Conservation (phyloP, 2,329 filamentous ascomycete genomes). For the Didymosphaeria variabile region DNA sequence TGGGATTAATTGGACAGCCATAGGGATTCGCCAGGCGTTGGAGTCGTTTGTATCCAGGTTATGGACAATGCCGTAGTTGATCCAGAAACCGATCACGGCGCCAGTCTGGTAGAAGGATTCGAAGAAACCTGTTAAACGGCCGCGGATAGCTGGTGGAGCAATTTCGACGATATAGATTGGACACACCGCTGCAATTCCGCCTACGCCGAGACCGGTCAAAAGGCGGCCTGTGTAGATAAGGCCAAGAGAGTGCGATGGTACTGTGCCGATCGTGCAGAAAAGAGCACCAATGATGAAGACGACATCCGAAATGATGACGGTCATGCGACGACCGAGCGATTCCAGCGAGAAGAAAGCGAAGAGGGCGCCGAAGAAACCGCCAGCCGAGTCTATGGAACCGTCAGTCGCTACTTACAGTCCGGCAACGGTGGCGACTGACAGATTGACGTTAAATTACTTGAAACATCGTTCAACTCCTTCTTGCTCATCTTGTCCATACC, state of each 20-base stretch:
- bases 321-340: background rate
- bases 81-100: conserved; percentile 66
- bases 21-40: conserved; percentile 58
- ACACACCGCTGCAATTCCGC: background rate
- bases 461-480: conserved; percentile 50
- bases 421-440: conserved; percentile 26
- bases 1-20: conserved; percentile 73
- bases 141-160: conserved; percentile 53
- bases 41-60: conserved; percentile 32
- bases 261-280: conserved; percentile 31
- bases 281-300: conserved; percentile 32
- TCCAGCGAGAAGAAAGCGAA: background rate
- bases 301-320: background rate
- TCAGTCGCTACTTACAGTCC: background rate
- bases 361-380: conserved; percentile 7
- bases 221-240: conserved; percentile 4
- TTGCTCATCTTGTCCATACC: conserved; percentile 44
- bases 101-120: conserved; percentile 63
- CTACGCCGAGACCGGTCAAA: background rate
- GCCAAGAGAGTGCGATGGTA: background rate
- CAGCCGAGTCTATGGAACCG: conserved; percentile 24
- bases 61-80: conserved; percentile 11
- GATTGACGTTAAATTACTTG: conserved; percentile 60
- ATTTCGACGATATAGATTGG: conserved; percentile 5
- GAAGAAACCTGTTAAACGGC: conserved; percentile 72